Evolutionary conservation across 306 rosid species (phyloP), one percentile per base, ranked within the genome.

Genomic region (Casuarina cunninghamiana): DNA sequence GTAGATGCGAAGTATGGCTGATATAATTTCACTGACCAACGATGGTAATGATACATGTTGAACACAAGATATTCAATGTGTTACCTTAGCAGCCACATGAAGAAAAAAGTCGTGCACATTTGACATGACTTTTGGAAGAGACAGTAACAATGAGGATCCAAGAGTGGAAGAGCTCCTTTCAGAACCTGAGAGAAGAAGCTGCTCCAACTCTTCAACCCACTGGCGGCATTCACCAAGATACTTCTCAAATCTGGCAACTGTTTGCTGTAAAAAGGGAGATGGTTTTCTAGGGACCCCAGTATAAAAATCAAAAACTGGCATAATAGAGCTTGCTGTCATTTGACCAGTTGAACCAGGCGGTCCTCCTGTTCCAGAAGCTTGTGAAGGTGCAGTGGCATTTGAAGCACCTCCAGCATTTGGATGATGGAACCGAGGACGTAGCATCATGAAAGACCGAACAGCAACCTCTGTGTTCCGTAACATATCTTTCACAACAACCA

Each of bases 191-290:
- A 87, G 85, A 66, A 96, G 96, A 67, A 93, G 78, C 80, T 93
- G 99, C 92, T 96, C 99, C 81, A 96, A 81, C 82, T 96, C 99
- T 85, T 90, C 97, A 85, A 96, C 86, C 93, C 93, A 93, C 81
- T 93, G 98, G 75, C 85, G 91, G 79, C 99, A 93, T 84, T 90
- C 96, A 72, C 84, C 76, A 43, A 93, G 82, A 84, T 91, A 86
- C 86, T 91, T 96, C 79, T 96, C 99, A 81, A 96, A 96, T 86
- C 99, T 90, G 66, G 77, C 86, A 84, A 96, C 75, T 65, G 99
- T 90, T 83, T 93, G 93, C 85, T 85, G 91, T 77, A 96, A 78
- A 90, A 93, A 96, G 6, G 93, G 98, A 1, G 98, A 93, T 17
- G 99, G 99, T 82, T 96, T 96, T 84, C 74, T 91, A 19, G 99